These are phyloP conservation scores for Vitis hybrid DNA, from an alignment of 177 flowering plant species.

Conservation along the genomic window DNA sequence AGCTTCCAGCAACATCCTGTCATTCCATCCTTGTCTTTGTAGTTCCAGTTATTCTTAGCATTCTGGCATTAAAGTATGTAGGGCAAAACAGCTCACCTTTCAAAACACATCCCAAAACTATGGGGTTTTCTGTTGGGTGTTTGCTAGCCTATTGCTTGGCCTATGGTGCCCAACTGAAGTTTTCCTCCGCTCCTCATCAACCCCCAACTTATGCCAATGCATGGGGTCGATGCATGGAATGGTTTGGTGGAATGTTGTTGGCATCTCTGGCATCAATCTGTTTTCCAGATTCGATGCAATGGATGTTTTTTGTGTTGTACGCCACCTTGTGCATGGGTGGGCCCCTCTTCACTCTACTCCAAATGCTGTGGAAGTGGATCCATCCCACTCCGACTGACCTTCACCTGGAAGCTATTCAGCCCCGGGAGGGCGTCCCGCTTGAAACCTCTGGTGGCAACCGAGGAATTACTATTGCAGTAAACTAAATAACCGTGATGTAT, in stretches of 20 bases:
- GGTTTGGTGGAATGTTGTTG: not conserved
- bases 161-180: not conserved
- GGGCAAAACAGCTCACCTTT: not conserved
- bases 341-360: too few species aligned
- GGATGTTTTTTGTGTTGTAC: not conserved
- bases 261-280: not conserved
- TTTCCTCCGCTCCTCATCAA: not conserved
- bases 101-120: not conserved
- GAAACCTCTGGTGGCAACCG: too few species aligned
- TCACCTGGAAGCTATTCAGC: too few species aligned
- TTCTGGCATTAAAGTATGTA: constrained; percentile 3
- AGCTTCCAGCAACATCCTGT: not conserved
- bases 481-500: too few species aligned
- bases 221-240: not conserved
- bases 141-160: not conserved
- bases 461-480: too few species aligned
- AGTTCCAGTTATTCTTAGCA: not conserved
- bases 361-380: too few species aligned
- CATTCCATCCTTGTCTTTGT: not conserved
- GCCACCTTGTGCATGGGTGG: too few species aligned
- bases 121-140: not conserved
- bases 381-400: too few species aligned
- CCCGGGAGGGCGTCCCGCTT: too few species aligned
- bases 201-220: not conserved
- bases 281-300: not conserved